Evolutionary conservation across 495 filamentous ascomycete genomes (phyloP), one percentile per base, ranked within the genome.

Genomic region (Penicillium steckii): DNA sequence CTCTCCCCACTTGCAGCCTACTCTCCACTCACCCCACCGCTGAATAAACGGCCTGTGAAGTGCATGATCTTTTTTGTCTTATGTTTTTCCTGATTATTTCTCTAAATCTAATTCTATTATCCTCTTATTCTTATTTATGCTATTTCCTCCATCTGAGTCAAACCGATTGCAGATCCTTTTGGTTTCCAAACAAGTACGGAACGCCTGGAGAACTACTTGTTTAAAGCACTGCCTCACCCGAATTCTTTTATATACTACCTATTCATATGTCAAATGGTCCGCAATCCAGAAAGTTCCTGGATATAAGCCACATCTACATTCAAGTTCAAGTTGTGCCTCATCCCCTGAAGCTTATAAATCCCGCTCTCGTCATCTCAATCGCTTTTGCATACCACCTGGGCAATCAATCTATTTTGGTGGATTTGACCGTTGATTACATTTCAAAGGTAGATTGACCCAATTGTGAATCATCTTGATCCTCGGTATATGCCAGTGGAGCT

Each of bases 181-280:
- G 30, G 46, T 53, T 55, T 49, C 46, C 32, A 44, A 32, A 47
- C 44, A 18, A 33, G 7, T 50, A 23, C 53, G 59, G 59, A 59
- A 56, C 56, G 56, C 59, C 56, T 62, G 37, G 48, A 13, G 13
- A 29, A n/a, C n/a, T n/a, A n/a, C n/a, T 42, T 25, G 30, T 35
- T 12, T 4, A 19, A 55, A 60, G 60, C 60, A 63, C 60, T 63
- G 60, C 60, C 60, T 57, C 57, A n/a, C 7, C 41, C 32, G 17
- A 43, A 35, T 26, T 32, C 13, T 44, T 26, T 48, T 57, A 57
- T 52, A 48, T 48, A 52, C 54, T n/a, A n/a, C n/a, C n/a, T n/a
- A n/a, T n/a, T n/a, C n/a, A n/a, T n/a, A 52, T 26, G 25, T 50
- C 50, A 46, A 45, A 33, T 41, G 23, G 12, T 27, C 55, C 49